Evolutionary conservation across 192 early-diverging fungal species (phyloP).

Genomic region (Paraglomus occultum): DNA sequence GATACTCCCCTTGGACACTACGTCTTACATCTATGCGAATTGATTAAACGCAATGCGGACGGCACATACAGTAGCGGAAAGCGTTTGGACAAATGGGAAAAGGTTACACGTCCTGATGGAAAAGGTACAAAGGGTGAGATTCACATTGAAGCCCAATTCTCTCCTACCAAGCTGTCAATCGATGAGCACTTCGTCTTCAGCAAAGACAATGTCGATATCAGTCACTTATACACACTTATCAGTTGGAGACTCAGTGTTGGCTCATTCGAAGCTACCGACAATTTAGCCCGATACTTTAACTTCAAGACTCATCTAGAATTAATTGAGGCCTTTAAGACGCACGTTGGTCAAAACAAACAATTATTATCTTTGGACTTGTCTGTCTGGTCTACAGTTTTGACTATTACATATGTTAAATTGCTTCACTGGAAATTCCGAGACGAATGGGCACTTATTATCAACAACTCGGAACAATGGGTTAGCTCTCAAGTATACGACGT

Average conservation of each 20-base stretch:
- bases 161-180: not conserved
- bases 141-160: constrained; percentile 14
- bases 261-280: constrained; percentile 9
- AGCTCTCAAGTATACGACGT: constrained; percentile 7
- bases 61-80: too few species aligned
- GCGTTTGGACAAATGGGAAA: too few species aligned
- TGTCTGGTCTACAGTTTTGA: constrained; percentile 2
- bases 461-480: constrained; percentile 17
- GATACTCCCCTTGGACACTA: constrained; percentile 8
- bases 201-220: not conserved
- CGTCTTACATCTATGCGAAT: too few species aligned
- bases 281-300: constrained; percentile 14
- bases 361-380: not conserved
- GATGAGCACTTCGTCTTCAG: constrained; percentile 2
- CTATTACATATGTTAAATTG: constrained; percentile 7
- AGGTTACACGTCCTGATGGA: too few species aligned
- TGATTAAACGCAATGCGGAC: too few species aligned
- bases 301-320: constrained; percentile 14
- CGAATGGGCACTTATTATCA: constrained; percentile 4
- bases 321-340: not conserved
- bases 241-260: constrained; percentile 2
- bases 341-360: not conserved
- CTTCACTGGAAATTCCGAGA: constrained; percentile 18
- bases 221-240: constrained; percentile 17
- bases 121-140: constrained; percentile 6